Conservation (phyloP, 1,284 basidiomycete species). For the Tremellales sp. region DNA sequence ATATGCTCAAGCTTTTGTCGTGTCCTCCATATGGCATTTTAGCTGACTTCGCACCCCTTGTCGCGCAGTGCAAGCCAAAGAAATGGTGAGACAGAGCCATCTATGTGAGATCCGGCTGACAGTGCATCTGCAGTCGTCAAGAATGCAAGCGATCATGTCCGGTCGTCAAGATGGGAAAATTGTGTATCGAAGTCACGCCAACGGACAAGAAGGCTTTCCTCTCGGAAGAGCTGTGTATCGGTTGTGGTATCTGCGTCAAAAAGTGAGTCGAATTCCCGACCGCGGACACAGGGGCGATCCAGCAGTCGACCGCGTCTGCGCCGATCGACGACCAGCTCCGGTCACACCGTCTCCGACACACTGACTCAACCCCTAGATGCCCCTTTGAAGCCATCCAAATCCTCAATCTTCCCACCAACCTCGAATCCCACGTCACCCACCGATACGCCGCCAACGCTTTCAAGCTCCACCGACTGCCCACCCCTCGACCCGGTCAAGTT, state of each 20-base stretch:
- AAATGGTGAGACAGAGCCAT: conserved; percentile 40
- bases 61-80: conserved; percentile 76
- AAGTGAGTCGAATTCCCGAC: conserved; percentile 61
- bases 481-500: conserved; percentile 90
- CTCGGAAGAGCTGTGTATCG: conserved; percentile 93
- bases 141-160: conserved; percentile 73
- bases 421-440: conserved; percentile 90
- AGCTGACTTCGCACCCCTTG: conserved; percentile 7
- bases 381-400: conserved; percentile 96
- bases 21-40: not conserved
- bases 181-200: conserved; percentile 94
- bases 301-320: too few relatives aligned
- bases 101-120: conserved; percentile 6
- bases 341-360: too few relatives aligned
- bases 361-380: conserved; percentile 58
- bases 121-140: conserved; percentile 38
- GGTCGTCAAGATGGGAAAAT: conserved; percentile 96
- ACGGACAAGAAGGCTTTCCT: conserved; percentile 95
- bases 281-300: not conserved
- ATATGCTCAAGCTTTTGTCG: not conserved
- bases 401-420: conserved; percentile 94
- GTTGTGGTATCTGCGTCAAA: conserved; percentile 97
- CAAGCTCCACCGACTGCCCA: conserved; percentile 94
- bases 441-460: conserved; percentile 96
- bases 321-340: too few relatives aligned